phyloP scores from a whole-genome alignment of 2,329 filamentous ascomycete genomes.

The Dactylellina haptotyla region DNA sequence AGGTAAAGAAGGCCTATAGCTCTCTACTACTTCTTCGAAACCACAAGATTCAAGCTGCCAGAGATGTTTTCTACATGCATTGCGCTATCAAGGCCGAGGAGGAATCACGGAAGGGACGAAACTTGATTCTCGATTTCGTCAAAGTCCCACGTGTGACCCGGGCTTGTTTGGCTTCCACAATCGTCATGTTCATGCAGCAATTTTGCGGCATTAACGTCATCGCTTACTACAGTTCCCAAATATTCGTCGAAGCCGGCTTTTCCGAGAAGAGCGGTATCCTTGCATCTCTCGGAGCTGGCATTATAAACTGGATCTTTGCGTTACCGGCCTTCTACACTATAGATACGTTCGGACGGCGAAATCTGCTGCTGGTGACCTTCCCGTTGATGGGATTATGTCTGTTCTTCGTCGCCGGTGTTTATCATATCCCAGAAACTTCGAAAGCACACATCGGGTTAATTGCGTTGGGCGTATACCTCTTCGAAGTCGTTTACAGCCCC shows the following conservation, averaged over 20 bases:
- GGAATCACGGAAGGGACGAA: slow-evolving; percentile 65
- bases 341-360: slow-evolving; percentile 74
- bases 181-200: slow-evolving; percentile 76
- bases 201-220: slow-evolving; percentile 66
- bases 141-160: slow-evolving; percentile 72
- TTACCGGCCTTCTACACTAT: slow-evolving; percentile 73
- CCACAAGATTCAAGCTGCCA: slow-evolving; percentile 68
- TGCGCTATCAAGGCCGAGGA: slow-evolving; percentile 72
- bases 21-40: slow-evolving; percentile 68
- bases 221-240: slow-evolving; percentile 71
- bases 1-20: slow-evolving; percentile 64
- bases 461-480: slow-evolving; percentile 66
- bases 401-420: slow-evolving; percentile 67
- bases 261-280: slow-evolving; percentile 66
- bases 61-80: slow-evolving; percentile 73
- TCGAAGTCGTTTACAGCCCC: slow-evolving; percentile 67
- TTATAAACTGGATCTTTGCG: slow-evolving; percentile 74
- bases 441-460: slow-evolving; percentile 61
- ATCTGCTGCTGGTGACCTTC: slow-evolving; percentile 72
- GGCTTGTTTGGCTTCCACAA: slow-evolving; percentile 70
- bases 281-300: slow-evolving; percentile 72
- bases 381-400: slow-evolving; percentile 70
- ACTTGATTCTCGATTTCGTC: slow-evolving; percentile 69
- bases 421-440: slow-evolving; percentile 64
- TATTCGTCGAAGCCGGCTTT: slow-evolving; percentile 70